Percentiles rank a stretch among this genome's conserved stretches.
Conservation (phyloP, 2,329 filamentous ascomycete genomes). For the Mycogone perniciosa region DNA sequence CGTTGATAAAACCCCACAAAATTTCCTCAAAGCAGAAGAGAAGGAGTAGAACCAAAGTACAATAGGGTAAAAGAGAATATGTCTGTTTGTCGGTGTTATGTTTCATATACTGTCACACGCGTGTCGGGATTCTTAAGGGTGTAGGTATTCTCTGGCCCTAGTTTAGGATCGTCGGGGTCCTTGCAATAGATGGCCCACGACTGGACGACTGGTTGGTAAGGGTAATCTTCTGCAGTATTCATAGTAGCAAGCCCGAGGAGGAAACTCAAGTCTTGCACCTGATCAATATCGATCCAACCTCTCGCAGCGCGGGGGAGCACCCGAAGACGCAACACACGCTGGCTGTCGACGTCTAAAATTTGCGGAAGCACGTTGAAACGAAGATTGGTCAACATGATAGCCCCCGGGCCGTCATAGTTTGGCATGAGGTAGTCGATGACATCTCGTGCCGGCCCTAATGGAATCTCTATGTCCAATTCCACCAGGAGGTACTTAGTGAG, state of each 20-base stretch:
- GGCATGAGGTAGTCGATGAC: slow-evolving; percentile 2
- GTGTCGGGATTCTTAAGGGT: no score
- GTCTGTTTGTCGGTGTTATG: no score
- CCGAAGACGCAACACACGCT: slow-evolving; percentile 5
- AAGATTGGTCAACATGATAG: slow-evolving; percentile 14
- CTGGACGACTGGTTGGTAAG: background rate
- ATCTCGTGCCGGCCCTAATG: background rate
- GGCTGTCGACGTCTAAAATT: background rate
- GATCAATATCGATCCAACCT: slow-evolving; percentile 3
- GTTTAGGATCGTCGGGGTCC: background rate
- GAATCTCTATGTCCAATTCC: slow-evolving; percentile 8
- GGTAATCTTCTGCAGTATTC: background rate
- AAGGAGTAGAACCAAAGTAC: no score
- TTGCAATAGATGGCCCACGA: slow-evolving; percentile 6
- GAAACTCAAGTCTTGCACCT: slow-evolving; percentile 1
- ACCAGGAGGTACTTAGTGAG: slow-evolving; percentile 8
- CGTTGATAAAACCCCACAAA: no score
- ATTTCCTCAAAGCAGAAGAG: no score
- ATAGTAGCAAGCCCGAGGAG: slow-evolving; percentile 1
- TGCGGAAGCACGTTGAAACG: slow-evolving; percentile 14
- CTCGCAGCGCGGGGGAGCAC: slow-evolving; percentile 7
- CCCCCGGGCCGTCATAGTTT: slow-evolving; percentile 11
- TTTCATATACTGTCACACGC: no score
- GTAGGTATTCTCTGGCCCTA: background rate
- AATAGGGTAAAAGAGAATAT: no score